A percentile compares a stretch with the other conserved stretches of the same genome.
phyloP scores from a whole-genome alignment of 495 filamentous ascomycete species.

The Pyrenopolyporus hunteri region DNA sequence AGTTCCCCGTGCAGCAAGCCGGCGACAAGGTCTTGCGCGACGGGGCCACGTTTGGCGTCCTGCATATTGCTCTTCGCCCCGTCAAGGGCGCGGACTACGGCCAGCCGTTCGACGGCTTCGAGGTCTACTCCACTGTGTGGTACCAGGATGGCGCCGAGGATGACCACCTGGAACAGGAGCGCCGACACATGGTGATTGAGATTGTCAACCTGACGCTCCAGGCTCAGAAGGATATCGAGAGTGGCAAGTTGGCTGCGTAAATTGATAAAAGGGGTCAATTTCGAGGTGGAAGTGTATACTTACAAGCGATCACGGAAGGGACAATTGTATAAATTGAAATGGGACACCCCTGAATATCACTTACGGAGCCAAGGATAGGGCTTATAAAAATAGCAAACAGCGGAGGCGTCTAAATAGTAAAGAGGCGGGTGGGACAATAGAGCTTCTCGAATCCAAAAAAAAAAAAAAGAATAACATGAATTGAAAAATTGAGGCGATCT shows the following conservation, averaged over 20 bases:
- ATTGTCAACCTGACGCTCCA: constrained; percentile 40
- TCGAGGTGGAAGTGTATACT: background rate
- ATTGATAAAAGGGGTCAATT: background rate
- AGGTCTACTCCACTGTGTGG: constrained; percentile 41
- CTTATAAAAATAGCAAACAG: too few relatives aligned
- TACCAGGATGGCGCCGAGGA: constrained; percentile 32
- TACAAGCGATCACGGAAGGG: background rate
- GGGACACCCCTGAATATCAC: too few relatives aligned
- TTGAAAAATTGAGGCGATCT: too few relatives aligned
- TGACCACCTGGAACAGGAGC: constrained; percentile 32
- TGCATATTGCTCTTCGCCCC: constrained; percentile 38
- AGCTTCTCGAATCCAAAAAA: too few relatives aligned
- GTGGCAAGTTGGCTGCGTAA: constrained; percentile 1
- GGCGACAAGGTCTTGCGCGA: constrained; percentile 37
- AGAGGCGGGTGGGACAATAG: too few relatives aligned
- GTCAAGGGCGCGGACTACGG: constrained; percentile 29
- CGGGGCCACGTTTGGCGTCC: constrained; percentile 34
- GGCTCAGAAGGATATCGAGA: constrained; percentile 35
- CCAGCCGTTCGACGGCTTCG: constrained; percentile 28
- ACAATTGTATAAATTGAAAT: background rate
- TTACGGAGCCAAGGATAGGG: too few relatives aligned
- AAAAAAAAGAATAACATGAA: too few relatives aligned
- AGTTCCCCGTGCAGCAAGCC: constrained; percentile 33
- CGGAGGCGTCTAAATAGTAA: too few relatives aligned
- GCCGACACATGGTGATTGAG: constrained; percentile 40